Base-by-base conservation (phyloP, 2,329 filamentous ascomycete species). In the Beauveria medogensis region DNA sequence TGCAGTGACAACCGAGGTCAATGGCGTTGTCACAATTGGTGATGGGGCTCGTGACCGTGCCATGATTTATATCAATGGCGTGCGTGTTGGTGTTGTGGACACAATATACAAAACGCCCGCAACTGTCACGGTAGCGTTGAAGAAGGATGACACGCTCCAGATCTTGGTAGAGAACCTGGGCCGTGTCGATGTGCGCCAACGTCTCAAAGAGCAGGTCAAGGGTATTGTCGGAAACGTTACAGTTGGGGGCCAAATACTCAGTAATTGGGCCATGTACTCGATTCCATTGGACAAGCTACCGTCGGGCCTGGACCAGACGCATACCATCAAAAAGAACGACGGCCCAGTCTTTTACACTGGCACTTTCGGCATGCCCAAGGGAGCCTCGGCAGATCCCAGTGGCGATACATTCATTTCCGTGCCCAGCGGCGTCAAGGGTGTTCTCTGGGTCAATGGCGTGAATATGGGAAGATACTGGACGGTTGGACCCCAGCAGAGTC, bases 91-190 rank as follows among this genome's bases (percentile, higher is more conserved):
- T 1, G 75, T 81, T 5, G 75, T 81, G 34, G 80, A 82, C 62
- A 76, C 71, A 64, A 74, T 72, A 20, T 80, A 81, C 64, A 63
- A 67, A 46, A 63, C 66, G 10, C 78, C 78, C 0, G 67, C 67
- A 1, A 71, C 68, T 4, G 72, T 81, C 14, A 71, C 61, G 0
- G 55, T 81, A 1, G 61, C 66, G 0, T 67, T 82, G 8, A 64
- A 68, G 20, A 63, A 66, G 1, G 76, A 76, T 6, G 77, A 80
- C 63, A 71, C 65, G 26, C 63, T 81, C 5, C 70, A 74, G 60
- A 71, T 81, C 0, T 66, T 81, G 3, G 74, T 80, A 1, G 79
- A 82, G 67, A 82, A 81, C 55, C 71, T 82, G n/a, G 79, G 79
- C 1, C 73, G 79, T 3, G 76, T 80, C 1, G 75, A 81, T 63